phyloP scores from a whole-genome alignment of 768 basidiomycete species.

The Mycena sanguinolenta region DNA sequence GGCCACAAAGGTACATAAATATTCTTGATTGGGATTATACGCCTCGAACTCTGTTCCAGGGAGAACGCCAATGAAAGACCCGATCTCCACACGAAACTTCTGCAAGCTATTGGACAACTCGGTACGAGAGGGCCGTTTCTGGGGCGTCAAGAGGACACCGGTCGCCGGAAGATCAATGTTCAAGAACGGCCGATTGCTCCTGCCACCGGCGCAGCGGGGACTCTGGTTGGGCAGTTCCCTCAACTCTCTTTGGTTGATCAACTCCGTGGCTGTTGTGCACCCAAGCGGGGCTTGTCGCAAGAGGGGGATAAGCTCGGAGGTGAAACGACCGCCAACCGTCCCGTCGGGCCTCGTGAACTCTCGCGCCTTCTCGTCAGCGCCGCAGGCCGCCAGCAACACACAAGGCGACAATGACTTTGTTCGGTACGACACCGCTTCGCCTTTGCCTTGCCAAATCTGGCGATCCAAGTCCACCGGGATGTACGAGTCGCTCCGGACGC shows the following conservation, averaged over 20 bases:
- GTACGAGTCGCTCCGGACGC: not conserved
- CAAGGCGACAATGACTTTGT: too few relatives aligned
- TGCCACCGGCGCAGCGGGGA: too few relatives aligned
- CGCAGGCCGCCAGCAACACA: too few relatives aligned
- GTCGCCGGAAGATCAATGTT: too few relatives aligned
- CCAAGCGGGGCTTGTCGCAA: not conserved
- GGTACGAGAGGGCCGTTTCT: too few relatives aligned
- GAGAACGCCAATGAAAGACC: not conserved
- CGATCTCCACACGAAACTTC: not conserved
- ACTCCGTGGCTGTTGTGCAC: not conserved
- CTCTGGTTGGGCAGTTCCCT: too few relatives aligned
- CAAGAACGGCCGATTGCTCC: too few relatives aligned
- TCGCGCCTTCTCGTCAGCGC: not conserved
- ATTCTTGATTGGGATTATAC: not conserved
- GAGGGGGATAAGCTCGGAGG: not conserved
- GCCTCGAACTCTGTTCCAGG: constrained; percentile 14
- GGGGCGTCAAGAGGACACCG: too few relatives aligned
- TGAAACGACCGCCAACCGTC: not conserved
- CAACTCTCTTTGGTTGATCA: not conserved
- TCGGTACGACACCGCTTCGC: too few relatives aligned
- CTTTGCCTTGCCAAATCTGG: too few relatives aligned
- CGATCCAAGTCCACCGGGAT: too few relatives aligned
- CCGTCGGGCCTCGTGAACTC: not conserved
- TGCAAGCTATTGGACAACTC: not conserved
- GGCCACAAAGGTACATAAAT: constrained; percentile 17